Evolutionary conservation across 2,329 filamentous ascomycete genomes (phyloP), one percentile per base, ranked within the genome.

Genomic region (Paraconiothyrium sp.): DNA sequence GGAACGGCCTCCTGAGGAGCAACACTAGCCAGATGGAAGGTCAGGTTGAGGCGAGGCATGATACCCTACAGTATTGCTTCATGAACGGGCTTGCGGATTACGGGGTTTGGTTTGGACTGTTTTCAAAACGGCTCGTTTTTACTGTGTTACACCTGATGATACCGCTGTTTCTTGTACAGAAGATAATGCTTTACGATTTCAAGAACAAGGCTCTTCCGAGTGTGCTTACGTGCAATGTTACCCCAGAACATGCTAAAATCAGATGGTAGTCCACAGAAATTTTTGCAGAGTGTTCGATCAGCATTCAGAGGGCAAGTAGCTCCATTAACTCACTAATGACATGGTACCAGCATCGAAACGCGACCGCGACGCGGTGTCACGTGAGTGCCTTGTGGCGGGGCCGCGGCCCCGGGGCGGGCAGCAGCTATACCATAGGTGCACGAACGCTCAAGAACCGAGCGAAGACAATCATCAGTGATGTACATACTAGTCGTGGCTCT

Each of bases 1-100:
- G 55, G 20, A 66, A 67, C 54, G 65, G 64, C 67, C 71, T 72
- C 66, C 62, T 59, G 50, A 62, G 32, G 39, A 50, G 57, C 43
- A 70, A 65, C 11, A 65, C 54, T 13, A 67, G 70, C 68, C 67
- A 63, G 65, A 60, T 58, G 55, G 35, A 55, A 37, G 57, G 48
- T 49, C 20, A 37, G 58, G 62, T 56, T 48, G 61, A 62, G 63
- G 60, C 54, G 50, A 55, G 24, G 30, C 48, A 11, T 49, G 32
- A 3, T 10, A 22, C 41, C 43, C n/a, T 13, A 24, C 24, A 27
- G 16, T 30, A 13, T 6, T 27, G 5, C 13, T 48, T 57, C 13
- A 27, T 7, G 13, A 16, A 7, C n/a, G 9, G 39, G 16, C 39
- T 16, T 41, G 39, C 16, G 43, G 37, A 16, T 46, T 47, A 39